Evolutionary conservation across 805 yeast genomes (phyloP).

Genomic region (Wickerhamiella sergipiensis): DNA sequence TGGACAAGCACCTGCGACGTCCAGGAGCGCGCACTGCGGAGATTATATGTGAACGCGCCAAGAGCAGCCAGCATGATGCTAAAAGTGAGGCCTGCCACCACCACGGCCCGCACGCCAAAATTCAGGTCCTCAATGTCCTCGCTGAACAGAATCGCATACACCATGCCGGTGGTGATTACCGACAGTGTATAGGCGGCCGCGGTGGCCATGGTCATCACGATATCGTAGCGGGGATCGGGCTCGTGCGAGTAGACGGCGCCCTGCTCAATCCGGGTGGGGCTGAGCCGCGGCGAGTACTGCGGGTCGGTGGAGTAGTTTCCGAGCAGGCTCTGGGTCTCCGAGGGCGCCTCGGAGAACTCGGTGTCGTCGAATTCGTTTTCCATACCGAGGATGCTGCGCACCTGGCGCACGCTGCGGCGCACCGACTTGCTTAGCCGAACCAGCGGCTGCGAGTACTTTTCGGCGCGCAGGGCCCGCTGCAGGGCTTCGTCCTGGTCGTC

Average conservation of each 20-base stretch:
- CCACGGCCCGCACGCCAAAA: constrained; percentile 20
- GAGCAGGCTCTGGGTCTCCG: constrained; percentile 6
- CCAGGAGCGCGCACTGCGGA: constrained; percentile 29
- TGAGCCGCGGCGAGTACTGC: constrained; percentile 13
- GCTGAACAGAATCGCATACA: constrained; percentile 31
- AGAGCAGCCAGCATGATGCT: constrained; percentile 30
- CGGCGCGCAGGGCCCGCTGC: constrained; percentile 22
- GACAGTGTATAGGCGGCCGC: constrained; percentile 29
- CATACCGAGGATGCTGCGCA: constrained; percentile 5
- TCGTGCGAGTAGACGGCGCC: constrained; percentile 7
- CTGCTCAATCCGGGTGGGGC: constrained; percentile 1
- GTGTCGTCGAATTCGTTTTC: neutral
- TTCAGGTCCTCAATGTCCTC: constrained; percentile 20
- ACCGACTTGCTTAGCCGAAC: constrained; percentile 18
- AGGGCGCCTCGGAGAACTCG: constrained; percentile 2
- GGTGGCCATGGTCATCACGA: constrained; percentile 33
- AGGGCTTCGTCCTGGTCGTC: constrained; percentile 24
- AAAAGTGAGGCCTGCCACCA: constrained; percentile 31
- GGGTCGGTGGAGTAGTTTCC: constrained; percentile 2
- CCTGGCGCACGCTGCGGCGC: constrained; percentile 11
- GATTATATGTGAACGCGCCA: constrained; percentile 33
- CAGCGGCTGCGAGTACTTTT: constrained; percentile 20
- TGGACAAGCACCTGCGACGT: constrained; percentile 34
- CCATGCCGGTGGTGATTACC: constrained; percentile 23
- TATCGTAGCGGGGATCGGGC: constrained; percentile 20